Percentiles rank a stretch among this genome's conserved stretches.
Conservation (phyloP, 106 monocot species). For the Dioscorea alata region DNA sequence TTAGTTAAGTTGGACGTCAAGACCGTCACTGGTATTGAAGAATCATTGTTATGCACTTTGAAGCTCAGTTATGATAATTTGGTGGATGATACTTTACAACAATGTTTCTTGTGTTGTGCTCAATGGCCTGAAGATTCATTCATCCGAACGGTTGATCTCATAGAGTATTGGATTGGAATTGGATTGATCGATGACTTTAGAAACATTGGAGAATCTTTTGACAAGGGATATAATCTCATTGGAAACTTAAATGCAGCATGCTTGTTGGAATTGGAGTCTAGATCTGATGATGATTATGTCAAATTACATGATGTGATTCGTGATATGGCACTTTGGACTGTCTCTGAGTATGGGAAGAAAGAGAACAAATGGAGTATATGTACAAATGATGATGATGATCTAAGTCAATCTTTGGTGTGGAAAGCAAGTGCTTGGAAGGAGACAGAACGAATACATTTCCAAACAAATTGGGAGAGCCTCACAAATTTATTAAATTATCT, state of each 20-base stretch:
- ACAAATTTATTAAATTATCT: background rate
- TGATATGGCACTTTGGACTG: slow-evolving; percentile 14
- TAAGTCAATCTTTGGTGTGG: background rate
- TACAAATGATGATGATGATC: background rate
- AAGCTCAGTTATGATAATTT: slow-evolving; percentile 23
- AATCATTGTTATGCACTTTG: background rate
- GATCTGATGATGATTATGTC: background rate
- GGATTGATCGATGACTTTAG: slow-evolving; percentile 5
- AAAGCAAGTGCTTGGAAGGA: background rate
- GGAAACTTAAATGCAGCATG: background rate
- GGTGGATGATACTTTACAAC: background rate
- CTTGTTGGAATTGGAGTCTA: slow-evolving; percentile 2
- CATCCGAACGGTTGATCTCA: slow-evolving; percentile 9
- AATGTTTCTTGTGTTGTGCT: slow-evolving; percentile 26
- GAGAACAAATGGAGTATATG: background rate
- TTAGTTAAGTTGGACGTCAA: background rate
- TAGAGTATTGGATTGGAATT: slow-evolving; percentile 18
- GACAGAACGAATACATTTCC: background rate
- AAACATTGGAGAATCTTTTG: background rate
- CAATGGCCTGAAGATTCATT: slow-evolving; percentile 19
- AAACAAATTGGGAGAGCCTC: too few relatives aligned
- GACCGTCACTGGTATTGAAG: background rate
- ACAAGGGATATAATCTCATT: background rate
- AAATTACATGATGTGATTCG: slow-evolving; percentile 14
- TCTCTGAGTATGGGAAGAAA: slow-evolving; percentile 1